Conservation (phyloP, 1,284 basidiomycete species). For the Marasmius tenuissimus region DNA sequence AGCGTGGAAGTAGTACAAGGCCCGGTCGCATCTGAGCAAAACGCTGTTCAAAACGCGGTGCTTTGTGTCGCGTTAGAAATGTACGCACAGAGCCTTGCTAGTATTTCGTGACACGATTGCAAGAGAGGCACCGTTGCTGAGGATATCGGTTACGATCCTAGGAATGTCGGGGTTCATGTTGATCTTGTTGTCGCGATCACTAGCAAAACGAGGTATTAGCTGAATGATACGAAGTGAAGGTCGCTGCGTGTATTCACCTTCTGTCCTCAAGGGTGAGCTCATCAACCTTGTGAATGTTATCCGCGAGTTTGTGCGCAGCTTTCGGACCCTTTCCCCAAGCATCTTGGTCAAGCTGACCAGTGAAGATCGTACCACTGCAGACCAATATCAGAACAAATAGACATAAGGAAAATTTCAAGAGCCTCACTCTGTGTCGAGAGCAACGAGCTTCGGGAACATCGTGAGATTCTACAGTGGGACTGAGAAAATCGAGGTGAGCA, state of each 20-base stretch:
- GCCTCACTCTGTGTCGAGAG: slow-evolving; percentile 8
- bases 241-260: not conserved
- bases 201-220: not conserved
- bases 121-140: slow-evolving; percentile 7
- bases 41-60: not conserved
- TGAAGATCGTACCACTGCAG: slow-evolving; percentile 9
- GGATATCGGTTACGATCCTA: slow-evolving; percentile 8
- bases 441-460: slow-evolving; percentile 9
- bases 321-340: slow-evolving; percentile 5
- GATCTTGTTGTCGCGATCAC: slow-evolving; percentile 7
- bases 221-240: not conserved
- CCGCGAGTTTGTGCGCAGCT: slow-evolving; percentile 1
- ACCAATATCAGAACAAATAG: not conserved
- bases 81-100: slow-evolving; percentile 5
- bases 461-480: not conserved
- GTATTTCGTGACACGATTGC: slow-evolving; percentile 11
- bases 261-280: slow-evolving; percentile 4
- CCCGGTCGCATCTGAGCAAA: too few species aligned
- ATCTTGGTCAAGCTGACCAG: slow-evolving; percentile 4
- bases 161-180: slow-evolving; percentile 5
- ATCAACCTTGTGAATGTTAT: slow-evolving; percentile 8
- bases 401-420: not conserved
- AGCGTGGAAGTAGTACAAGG: too few species aligned
- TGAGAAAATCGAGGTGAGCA: not conserved
- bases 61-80: not conserved